Percentiles rank a stretch among this genome's conserved stretches.
These are phyloP conservation scores for Adenanthera pavonina DNA, from an alignment of 306 rosid genomes.

Conservation along the genomic window DNA sequence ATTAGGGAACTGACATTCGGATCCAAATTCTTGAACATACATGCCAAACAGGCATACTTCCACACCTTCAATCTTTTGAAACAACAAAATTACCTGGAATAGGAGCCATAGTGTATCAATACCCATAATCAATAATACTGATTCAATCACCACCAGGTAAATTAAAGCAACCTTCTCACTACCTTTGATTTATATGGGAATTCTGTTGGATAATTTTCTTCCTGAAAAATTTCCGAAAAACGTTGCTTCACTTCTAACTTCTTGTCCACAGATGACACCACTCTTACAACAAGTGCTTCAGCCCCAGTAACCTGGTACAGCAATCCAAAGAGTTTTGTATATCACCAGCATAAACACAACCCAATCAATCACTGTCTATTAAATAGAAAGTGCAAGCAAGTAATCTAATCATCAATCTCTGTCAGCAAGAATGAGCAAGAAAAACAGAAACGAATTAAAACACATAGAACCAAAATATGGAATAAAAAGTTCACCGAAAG, in stretches of 20 bases:
- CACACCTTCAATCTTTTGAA: slow-evolving; percentile 97
- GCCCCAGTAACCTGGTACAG: slow-evolving; percentile 87
- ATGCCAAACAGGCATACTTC: slow-evolving; percentile 99
- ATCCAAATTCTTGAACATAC: slow-evolving; percentile 99
- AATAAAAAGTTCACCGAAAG: background rate
- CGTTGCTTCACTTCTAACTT: slow-evolving; percentile 95
- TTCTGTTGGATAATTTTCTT: slow-evolving; percentile 93
- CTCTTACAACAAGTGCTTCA: slow-evolving; percentile 89
- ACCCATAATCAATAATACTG: background rate
- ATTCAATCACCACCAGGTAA: background rate
- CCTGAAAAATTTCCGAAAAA: slow-evolving; percentile 89
- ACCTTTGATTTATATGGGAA: slow-evolving; percentile 98
- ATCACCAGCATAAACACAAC: slow-evolving; percentile 7
- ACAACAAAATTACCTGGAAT: slow-evolving; percentile 72
- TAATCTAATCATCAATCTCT: slow-evolving; percentile 14
- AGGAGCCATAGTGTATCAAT: slow-evolving; percentile 28
- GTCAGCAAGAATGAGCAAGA: background rate
- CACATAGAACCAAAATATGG: background rate
- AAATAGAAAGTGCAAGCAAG: slow-evolving; percentile 2
- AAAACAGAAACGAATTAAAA: background rate
- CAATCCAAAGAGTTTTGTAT: slow-evolving; percentile 32
- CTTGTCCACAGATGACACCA: slow-evolving; percentile 97
- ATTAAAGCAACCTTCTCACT: slow-evolving; percentile 28
- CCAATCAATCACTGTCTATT: slow-evolving; percentile 22
- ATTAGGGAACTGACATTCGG: slow-evolving; percentile 87